These are phyloP conservation scores for Oehlia diaphana DNA, from an alignment of 192 early-diverging fungal genomes.

Conservation along the genomic window DNA sequence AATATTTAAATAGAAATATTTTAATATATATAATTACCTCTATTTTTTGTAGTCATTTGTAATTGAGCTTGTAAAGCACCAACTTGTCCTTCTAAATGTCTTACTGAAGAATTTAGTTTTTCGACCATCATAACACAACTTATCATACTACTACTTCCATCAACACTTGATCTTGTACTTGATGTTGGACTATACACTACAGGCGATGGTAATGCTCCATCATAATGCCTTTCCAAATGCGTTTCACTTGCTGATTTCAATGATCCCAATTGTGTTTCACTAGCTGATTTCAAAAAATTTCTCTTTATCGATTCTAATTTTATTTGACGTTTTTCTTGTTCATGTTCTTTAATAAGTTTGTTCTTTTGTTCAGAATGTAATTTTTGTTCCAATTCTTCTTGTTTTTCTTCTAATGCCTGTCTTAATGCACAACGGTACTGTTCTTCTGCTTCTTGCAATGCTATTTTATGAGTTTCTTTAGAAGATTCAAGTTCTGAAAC, in stretches of 20 bases:
- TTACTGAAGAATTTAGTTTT: conserved; percentile 55
- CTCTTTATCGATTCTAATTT: neutral
- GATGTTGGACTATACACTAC: conserved; percentile 14
- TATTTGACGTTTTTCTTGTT: neutral
- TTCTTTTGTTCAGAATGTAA: neutral
- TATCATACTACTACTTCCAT: neutral
- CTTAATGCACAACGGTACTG: neutral
- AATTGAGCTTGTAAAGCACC: conserved; percentile 65
- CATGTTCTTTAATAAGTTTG: conserved; percentile 4
- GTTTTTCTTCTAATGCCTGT: conserved; percentile 1
- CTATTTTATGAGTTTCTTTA: neutral
- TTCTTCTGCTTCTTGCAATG: conserved; percentile 2
- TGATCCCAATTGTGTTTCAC: conserved; percentile 3
- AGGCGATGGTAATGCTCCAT: conserved; percentile 8
- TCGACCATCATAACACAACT: conserved; percentile 54
- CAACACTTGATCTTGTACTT: conserved; percentile 10
- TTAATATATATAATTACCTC: conserved; percentile 39
- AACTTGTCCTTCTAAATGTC: conserved; percentile 68
- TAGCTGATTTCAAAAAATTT: neutral
- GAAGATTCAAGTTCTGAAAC: neutral
- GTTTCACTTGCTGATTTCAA: neutral
- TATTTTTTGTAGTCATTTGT: conserved; percentile 56
- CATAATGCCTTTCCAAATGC: neutral
- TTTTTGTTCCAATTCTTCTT: conserved; percentile 9
- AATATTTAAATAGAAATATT: neutral